Base-by-base conservation (phyloP, 768 basidiomycete species). In the Termitomyces sp. region DNA sequence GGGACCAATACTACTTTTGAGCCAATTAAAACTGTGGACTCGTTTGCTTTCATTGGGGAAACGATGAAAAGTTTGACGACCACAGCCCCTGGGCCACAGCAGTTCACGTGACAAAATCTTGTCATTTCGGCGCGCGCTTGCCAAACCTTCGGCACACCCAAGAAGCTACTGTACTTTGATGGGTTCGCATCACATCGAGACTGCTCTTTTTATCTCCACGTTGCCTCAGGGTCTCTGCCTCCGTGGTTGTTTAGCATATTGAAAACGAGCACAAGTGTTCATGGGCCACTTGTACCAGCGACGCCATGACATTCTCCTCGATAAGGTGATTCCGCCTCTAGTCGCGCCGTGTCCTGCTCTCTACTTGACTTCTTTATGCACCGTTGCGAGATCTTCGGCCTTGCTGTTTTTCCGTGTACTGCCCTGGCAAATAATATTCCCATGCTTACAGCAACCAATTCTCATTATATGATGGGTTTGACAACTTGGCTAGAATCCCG, bases 1-100 rank as follows among this genome's bases (percentile, higher is more conserved):
- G 93, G 94, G 0, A 94, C 87, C 10, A 98, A 78, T 22, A 94
- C 77, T 27, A 92, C 81, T 22, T 80, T 81, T 10, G 76, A 65
- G 5, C 88, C 91, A 14, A 85, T 74, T 27, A 98, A 74, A 10
- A 86, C 79, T 0, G 81, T 88, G 49, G 80, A 69, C 57, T 80
- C 76, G 72, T 93, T 93, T 53, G 81, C 72, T 56, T 76, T 79
- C 91, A 93, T 92, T 12, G 16, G 39, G n/a, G 29, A n/a, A 39
- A 39, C 13, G 8, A n/a, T 7, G 9, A 39, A n/a, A 39, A n/a
- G 8, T 7, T 1, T n/a, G 2, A 5, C 32, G 13, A n/a, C n/a
- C 10, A 3, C 20, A 9, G 10, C 1, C 29, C 9, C 27, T 4
- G 18, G 12, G 8, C 26, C 14, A 29, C 6, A 29, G 13, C 10